These are phyloP conservation scores for Lyophyllum shimeji DNA, from an alignment of 768 basidiomycete genomes.

Conservation along the genomic window DNA sequence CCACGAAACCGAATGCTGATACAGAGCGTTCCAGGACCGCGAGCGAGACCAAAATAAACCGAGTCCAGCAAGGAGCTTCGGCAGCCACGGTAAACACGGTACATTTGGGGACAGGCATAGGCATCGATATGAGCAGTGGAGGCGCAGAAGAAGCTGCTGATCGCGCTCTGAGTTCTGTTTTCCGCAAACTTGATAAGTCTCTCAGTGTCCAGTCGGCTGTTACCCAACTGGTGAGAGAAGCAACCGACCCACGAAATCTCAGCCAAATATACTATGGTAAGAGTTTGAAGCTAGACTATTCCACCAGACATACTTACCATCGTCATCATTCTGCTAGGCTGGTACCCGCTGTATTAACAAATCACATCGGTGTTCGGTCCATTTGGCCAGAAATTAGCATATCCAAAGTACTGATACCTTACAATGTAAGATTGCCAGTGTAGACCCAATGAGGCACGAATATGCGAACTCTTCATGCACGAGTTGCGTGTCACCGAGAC, in stretches of 20 bases:
- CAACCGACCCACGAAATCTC: slow-evolving; percentile 75
- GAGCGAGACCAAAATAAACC: slow-evolving; percentile 71
- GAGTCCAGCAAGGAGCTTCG: slow-evolving; percentile 48
- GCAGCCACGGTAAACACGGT: slow-evolving; percentile 25
- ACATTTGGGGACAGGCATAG: slow-evolving; percentile 43
- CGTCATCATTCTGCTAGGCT: not conserved
- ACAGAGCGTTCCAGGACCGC: slow-evolving; percentile 56
- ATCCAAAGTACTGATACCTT: no score
- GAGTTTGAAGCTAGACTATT: slow-evolving; percentile 13
- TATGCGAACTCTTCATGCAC: no score
- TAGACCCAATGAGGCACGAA: no score
- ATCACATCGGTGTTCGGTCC: not conserved
- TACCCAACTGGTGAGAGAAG: slow-evolving; percentile 88
- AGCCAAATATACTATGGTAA: slow-evolving; percentile 76
- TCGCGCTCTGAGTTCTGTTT: slow-evolving; percentile 78
- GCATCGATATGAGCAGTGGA: slow-evolving; percentile 63
- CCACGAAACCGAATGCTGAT: not conserved
- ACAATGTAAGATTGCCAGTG: no score
- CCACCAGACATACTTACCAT: not conserved
- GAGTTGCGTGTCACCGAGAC: no score
- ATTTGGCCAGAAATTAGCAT: no score
- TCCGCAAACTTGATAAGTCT: slow-evolving; percentile 78
- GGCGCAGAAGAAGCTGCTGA: slow-evolving; percentile 86
- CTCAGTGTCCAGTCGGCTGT: slow-evolving; percentile 93
- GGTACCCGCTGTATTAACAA: slow-evolving; percentile 10